Percentiles rank a stretch among this genome's conserved stretches.
Conservation (phyloP, 257 asterid species). For the Linderniella brevidens region DNA sequence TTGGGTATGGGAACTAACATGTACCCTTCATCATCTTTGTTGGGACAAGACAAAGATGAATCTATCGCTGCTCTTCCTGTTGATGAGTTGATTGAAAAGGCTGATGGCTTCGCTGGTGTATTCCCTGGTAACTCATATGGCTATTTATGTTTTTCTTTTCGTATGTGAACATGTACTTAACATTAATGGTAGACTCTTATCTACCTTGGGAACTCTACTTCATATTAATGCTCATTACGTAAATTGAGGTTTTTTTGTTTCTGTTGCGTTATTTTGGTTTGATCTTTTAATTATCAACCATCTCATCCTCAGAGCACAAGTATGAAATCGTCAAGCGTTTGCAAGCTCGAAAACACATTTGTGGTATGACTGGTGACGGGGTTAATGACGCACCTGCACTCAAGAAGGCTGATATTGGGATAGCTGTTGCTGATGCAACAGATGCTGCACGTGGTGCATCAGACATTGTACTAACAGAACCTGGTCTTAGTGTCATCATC, state of each 20-base stretch:
- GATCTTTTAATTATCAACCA: neutral
- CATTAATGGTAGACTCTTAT: neutral
- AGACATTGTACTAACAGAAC: constrained; percentile 43
- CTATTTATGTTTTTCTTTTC: neutral
- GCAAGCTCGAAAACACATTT: constrained; percentile 48
- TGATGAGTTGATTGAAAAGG: constrained; percentile 47
- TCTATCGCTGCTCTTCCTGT: constrained; percentile 38
- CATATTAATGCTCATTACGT: neutral
- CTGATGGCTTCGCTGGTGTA: constrained; percentile 59
- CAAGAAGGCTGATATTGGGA: constrained; percentile 47
- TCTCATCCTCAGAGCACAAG: constrained; percentile 31
- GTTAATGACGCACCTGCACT: constrained; percentile 58
- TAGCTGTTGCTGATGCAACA: constrained; percentile 55
- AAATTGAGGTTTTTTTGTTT: neutral
- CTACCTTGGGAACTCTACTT: neutral
- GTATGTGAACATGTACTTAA: neutral
- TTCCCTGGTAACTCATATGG: constrained; percentile 28
- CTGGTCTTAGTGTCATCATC: constrained; percentile 49
- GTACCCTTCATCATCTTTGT: constrained; percentile 47
- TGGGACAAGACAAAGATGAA: constrained; percentile 44
- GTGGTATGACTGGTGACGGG: constrained; percentile 64
- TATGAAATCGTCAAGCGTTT: constrained; percentile 44
- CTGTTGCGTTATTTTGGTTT: neutral
- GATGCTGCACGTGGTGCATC: constrained; percentile 57
- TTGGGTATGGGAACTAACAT: constrained; percentile 56